phyloP scores from a whole-genome alignment of 2,329 filamentous ascomycete species.

The Colletotrichum tabaci region DNA sequence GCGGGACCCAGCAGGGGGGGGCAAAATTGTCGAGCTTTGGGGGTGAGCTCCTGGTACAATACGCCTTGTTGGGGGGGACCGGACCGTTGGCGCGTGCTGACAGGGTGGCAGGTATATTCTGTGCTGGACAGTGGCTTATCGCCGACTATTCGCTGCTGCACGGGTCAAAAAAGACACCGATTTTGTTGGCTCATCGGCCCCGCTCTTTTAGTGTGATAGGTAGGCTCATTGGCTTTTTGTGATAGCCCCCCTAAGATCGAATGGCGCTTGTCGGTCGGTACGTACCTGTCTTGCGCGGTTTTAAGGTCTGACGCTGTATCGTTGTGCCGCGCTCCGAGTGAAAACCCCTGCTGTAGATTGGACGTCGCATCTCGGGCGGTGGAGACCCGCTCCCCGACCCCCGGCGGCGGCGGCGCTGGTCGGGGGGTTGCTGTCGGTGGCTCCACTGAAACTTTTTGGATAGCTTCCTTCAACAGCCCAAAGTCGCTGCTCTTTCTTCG shows the following conservation, averaged over 20 bases:
- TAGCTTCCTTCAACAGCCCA: conserved; percentile 42
- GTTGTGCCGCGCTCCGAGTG: conserved; percentile 35
- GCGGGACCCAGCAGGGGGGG: conserved; percentile 11
- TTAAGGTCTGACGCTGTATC: conserved; percentile 24
- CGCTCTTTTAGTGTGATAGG: not conserved
- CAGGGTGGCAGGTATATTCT: not conserved
- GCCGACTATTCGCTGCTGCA: conserved; percentile 21
- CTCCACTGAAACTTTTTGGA: conserved; percentile 42
- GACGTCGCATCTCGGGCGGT: conserved; percentile 15
- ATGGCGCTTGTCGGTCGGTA: conserved; percentile 1
- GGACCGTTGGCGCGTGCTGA: not conserved
- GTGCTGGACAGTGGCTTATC: conserved; percentile 23
- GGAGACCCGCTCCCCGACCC: not conserved
- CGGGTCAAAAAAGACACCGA: conserved; percentile 1
- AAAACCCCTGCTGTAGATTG: conserved; percentile 22
- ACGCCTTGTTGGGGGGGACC: conserved; percentile 37
- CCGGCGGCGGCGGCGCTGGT: conserved; percentile 1
- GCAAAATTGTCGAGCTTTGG: conserved; percentile 39
- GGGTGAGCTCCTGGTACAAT: conserved; percentile 29
- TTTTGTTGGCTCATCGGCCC: conserved; percentile 21
- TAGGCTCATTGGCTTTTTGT: conserved; percentile 13
- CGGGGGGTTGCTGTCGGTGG: conserved; percentile 3
- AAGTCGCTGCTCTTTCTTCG: not conserved
- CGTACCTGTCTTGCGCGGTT: conserved; percentile 19
- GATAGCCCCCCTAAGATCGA: conserved; percentile 25